phyloP scores from a whole-genome alignment of 2,329 filamentous ascomycete species.

The Colletotrichum cordylinicola region DNA sequence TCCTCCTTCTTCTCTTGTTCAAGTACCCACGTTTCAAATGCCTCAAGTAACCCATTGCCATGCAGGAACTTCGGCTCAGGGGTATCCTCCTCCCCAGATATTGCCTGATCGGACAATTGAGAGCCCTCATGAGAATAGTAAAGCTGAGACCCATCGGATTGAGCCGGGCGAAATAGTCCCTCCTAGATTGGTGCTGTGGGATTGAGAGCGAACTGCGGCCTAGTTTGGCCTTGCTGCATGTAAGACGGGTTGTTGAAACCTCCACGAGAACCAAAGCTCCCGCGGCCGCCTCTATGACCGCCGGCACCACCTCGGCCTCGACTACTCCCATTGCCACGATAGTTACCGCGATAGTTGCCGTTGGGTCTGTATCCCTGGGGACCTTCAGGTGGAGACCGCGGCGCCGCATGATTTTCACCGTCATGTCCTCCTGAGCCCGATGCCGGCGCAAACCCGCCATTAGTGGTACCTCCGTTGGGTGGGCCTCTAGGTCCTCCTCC shows the following conservation, averaged over 20 bases:
- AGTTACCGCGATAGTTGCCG: neutral
- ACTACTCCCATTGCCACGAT: neutral
- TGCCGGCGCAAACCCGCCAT: neutral
- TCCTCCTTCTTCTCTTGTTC: no score
- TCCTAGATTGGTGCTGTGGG: neutral
- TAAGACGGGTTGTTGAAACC: neutral
- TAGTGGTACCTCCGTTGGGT: neutral
- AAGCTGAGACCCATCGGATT: no score
- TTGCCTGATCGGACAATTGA: no score
- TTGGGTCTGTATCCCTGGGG: constrained; percentile 14
- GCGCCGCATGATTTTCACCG: neutral
- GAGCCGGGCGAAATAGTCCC: no score
- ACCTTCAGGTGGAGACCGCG: neutral
- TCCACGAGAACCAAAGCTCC: neutral
- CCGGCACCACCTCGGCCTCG: neutral
- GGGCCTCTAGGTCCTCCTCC: neutral
- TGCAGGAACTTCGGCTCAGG: fast-evolving
- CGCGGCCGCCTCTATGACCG: neutral
- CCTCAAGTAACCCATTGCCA: no score
- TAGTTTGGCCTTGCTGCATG: neutral
- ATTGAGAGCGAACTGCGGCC: constrained; percentile 7
- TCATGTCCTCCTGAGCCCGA: neutral
- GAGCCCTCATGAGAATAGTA: no score
- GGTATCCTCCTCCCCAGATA: no score
- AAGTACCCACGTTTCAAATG: no score